A percentile compares a stretch with the other conserved stretches of the same genome.
These are phyloP conservation scores for Aspergillus quadricinctus DNA, from an alignment of 2,329 filamentous ascomycete genomes.

Conservation along the genomic window DNA sequence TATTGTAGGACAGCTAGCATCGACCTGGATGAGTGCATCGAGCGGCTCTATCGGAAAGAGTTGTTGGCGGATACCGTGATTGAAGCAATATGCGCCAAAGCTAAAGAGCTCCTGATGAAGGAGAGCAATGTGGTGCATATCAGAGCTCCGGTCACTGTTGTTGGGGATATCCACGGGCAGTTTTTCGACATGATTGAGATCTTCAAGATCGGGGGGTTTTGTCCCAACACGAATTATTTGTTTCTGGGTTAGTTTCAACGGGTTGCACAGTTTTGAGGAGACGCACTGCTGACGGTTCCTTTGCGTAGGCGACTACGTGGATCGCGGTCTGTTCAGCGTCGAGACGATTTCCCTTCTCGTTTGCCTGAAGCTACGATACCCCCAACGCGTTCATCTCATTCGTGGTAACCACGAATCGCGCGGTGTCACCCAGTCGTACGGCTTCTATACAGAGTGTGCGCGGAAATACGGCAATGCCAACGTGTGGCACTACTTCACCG, in stretches of 20 bases:
- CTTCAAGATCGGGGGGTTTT: slow-evolving; percentile 95
- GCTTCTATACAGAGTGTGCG: slow-evolving; percentile 97
- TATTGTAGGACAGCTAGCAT: slow-evolving; percentile 67
- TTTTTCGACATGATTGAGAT: slow-evolving; percentile 99
- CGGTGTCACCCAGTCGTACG: slow-evolving; percentile 97
- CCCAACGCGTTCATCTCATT: slow-evolving; percentile 90
- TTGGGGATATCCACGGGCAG: slow-evolving; percentile 97
- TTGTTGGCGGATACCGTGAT: slow-evolving; percentile 95
- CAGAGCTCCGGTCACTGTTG: slow-evolving; percentile 88
- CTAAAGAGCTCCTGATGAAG: slow-evolving; percentile 97
- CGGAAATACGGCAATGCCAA: slow-evolving; percentile 98
- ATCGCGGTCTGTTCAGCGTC: slow-evolving; percentile 96
- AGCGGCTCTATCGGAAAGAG: slow-evolving; percentile 93
- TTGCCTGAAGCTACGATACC: slow-evolving; percentile 95
- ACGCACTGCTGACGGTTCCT: not conserved
- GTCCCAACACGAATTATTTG: slow-evolving; percentile 96
- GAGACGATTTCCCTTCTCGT: slow-evolving; percentile 98
- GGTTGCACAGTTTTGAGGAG: not conserved
- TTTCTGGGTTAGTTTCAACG: slow-evolving; percentile 67
- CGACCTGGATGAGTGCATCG: slow-evolving; percentile 97
- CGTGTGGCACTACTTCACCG: slow-evolving; percentile 99
- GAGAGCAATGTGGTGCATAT: slow-evolving; percentile 99
- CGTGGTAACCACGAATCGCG: slow-evolving; percentile 97
- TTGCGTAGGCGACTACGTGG: slow-evolving; percentile 84
- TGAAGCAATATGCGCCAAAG: slow-evolving; percentile 98